A percentile compares a stretch with the other conserved stretches of the same genome.
These are phyloP conservation scores for Brassica nigra DNA, from an alignment of 345 rosid species.

Conservation along the genomic window DNA sequence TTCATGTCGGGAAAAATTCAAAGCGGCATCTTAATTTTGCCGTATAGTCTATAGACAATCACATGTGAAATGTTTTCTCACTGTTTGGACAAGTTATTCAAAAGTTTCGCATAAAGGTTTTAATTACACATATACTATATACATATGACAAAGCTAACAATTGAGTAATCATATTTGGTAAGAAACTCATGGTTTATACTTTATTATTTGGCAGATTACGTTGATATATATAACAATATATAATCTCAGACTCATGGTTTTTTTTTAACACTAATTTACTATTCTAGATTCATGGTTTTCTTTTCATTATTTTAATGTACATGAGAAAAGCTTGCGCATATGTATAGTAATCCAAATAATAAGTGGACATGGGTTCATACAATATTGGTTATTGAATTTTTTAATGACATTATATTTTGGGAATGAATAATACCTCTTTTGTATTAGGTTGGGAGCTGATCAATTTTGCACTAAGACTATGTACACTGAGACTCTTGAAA, in stretches of 20 bases:
- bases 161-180: background rate
- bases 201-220: background rate
- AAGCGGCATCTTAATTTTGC: conserved; percentile 34
- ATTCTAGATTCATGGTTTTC: background rate
- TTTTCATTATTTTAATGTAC: background rate
- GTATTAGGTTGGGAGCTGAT: too few species aligned
- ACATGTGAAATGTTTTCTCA: conserved; percentile 39
- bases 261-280: background rate
- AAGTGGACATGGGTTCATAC: background rate
- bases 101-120: conserved; percentile 1
- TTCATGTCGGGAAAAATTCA: conserved; percentile 42
- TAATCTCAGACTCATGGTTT: background rate
- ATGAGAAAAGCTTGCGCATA: background rate
- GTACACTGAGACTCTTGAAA: too few species aligned
- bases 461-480: too few species aligned
- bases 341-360: background rate
- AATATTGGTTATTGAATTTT: background rate
- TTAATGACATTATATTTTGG: background rate
- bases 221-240: too few species aligned
- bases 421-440: too few species aligned
- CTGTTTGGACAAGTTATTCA: conserved; percentile 14
- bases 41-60: conserved; percentile 24
- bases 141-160: background rate
- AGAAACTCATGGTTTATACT: too few species aligned
- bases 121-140: background rate